Conservation (phyloP, 2,329 filamentous ascomycete genomes). For the Tolypocladium sp. region DNA sequence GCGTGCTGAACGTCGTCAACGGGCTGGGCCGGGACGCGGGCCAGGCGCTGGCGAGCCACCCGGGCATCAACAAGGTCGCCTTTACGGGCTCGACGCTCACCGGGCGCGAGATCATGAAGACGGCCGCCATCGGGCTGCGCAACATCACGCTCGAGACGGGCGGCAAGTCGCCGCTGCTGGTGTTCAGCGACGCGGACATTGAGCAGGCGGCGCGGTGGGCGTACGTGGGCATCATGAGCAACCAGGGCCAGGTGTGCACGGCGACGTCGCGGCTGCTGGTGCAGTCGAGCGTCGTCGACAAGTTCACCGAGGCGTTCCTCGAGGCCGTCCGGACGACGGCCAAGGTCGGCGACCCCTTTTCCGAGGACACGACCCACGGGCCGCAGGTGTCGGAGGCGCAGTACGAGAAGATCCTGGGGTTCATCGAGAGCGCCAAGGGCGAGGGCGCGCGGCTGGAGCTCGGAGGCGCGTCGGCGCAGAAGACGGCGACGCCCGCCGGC, state of each 20-base stretch:
- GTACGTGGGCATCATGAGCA: constrained; percentile 43
- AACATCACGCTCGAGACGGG: constrained; percentile 60
- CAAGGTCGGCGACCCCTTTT: constrained; percentile 63
- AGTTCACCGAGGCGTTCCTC: constrained; percentile 56
- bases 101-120: constrained; percentile 67
- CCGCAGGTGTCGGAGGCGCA: constrained; percentile 65
- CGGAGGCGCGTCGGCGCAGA: constrained; percentile 46
- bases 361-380: constrained; percentile 61
- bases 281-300: constrained; percentile 49
- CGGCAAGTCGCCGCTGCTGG: constrained; percentile 55
- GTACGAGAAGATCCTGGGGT: constrained; percentile 60
- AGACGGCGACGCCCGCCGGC: constrained; percentile 15
- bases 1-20: constrained; percentile 69
- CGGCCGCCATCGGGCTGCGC: constrained; percentile 56
- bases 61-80: constrained; percentile 65
- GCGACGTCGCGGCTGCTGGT: constrained; percentile 57
- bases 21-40: constrained; percentile 62
- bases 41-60: constrained; percentile 57
- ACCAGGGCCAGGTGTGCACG: constrained; percentile 57
- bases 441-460: constrained; percentile 60
- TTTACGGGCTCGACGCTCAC: constrained; percentile 71
- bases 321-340: constrained; percentile 48
- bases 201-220: constrained; percentile 58
- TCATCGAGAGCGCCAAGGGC: constrained; percentile 58
- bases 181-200: constrained; percentile 58